These are phyloP conservation scores for Yamadazyma diddensiae DNA, from an alignment of 1,139 yeast species.

Conservation along the genomic window DNA sequence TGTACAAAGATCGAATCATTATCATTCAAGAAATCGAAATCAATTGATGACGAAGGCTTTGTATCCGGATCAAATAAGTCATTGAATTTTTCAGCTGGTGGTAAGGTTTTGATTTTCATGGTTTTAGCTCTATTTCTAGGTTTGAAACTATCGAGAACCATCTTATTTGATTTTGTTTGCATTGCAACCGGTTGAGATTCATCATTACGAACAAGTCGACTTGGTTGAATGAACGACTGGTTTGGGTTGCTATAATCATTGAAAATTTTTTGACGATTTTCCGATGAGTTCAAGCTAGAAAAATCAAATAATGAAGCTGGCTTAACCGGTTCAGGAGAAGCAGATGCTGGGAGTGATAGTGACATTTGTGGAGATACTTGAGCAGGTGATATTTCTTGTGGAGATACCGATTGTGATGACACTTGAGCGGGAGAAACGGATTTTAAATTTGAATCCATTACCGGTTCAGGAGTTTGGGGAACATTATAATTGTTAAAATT, in stretches of 20 bases:
- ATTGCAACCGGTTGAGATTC: background rate
- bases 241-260: conserved; percentile 41
- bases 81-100: conserved; percentile 26
- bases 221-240: conserved; percentile 24
- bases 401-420: no score
- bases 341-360: background rate
- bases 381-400: background rate
- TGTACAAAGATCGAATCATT: conserved; percentile 31
- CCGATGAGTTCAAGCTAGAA: conserved; percentile 1
- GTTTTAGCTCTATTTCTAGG: conserved; percentile 5
- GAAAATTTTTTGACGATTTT: conserved; percentile 18
- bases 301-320: conserved; percentile 4
- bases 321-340: background rate
- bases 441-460: no score
- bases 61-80: conserved; percentile 42
- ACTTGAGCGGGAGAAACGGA: no score
- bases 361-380: background rate
- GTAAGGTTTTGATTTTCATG: conserved; percentile 35
- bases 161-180: background rate
- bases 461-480: no score
- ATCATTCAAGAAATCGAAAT: conserved; percentile 19
- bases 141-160: background rate
- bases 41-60: conserved; percentile 42
- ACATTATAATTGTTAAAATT: no score
- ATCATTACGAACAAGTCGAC: conserved; percentile 9